A percentile compares a stretch with the other conserved stretches of the same genome.
Conservation (phyloP, 2,329 filamentous ascomycete genomes). For the Ploettnerulaceae sp. region DNA sequence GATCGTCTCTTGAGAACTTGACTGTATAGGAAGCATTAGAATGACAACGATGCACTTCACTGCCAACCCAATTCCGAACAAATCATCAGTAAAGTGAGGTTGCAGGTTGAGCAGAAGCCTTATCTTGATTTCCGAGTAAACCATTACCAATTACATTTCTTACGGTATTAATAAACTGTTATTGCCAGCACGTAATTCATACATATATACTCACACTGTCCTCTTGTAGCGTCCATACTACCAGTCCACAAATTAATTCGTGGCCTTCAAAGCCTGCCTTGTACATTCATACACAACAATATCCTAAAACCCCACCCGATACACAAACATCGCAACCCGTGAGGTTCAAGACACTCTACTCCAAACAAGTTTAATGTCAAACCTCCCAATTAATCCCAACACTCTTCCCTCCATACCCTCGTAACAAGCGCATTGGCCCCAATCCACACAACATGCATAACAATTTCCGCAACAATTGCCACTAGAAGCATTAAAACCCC, state of each 20-base stretch:
- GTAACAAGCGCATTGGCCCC: constrained; percentile 1
- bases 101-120: no score
- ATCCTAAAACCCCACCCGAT: no score
- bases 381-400: constrained; percentile 1
- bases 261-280: no score
- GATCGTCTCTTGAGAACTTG: not conserved
- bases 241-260: no score
- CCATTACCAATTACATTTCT: not conserved
- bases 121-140: not conserved
- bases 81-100: no score
- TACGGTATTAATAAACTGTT: not conserved
- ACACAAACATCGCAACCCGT: no score
- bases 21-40: no score
- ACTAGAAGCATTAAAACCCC: constrained; percentile 6
- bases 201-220: not conserved
- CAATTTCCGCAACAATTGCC: constrained; percentile 7
- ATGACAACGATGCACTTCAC: no score
- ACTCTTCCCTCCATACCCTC: constrained; percentile 4
- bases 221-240: no score
- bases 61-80: not conserved
- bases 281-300: no score
- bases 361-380: no score
- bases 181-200: not conserved
- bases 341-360: no score
- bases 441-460: constrained; percentile 4